phyloP scores from a whole-genome alignment of 1,284 basidiomycete genomes.

The Termitomyces sp. region DNA sequence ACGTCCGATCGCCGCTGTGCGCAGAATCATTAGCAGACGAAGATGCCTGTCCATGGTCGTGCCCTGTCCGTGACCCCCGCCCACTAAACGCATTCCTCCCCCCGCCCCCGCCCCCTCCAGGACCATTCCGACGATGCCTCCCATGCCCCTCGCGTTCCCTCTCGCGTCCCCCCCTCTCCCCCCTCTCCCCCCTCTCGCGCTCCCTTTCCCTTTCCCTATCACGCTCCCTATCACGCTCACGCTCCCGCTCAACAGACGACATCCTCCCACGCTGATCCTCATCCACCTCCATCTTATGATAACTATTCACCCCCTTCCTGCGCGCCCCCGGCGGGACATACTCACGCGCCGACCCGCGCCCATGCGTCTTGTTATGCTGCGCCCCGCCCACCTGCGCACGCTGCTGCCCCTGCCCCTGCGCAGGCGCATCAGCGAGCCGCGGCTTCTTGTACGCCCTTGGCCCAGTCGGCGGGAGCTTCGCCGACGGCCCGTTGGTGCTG shows the following conservation, averaged over 20 bases:
- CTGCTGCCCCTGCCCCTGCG: constrained; percentile 9
- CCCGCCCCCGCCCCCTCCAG: constrained; percentile 26
- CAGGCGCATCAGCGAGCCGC: constrained; percentile 52
- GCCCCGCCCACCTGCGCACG: constrained; percentile 31
- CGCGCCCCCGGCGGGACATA: constrained; percentile 15
- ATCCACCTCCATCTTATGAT: constrained; percentile 55
- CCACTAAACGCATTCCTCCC: constrained; percentile 12
- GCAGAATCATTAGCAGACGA: constrained; percentile 23
- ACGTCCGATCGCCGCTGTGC: constrained; percentile 61
- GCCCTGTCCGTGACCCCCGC: constrained; percentile 14
- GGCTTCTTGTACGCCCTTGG: constrained; percentile 75
- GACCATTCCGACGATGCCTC: constrained; percentile 31
- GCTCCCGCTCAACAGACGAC: constrained; percentile 31
- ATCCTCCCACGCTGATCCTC: constrained; percentile 40
- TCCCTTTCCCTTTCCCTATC: constrained; percentile 30
- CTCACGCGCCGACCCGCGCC: constrained; percentile 20
- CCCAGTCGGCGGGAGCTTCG: constrained; percentile 65
- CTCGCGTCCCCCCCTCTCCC: constrained; percentile 31
- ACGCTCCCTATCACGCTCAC: constrained; percentile 33
- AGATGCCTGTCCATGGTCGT: constrained; percentile 18
- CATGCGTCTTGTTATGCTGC: constrained; percentile 19
- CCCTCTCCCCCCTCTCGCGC: constrained; percentile 36
- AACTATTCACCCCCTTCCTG: constrained; percentile 31
- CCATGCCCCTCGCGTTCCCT: constrained; percentile 26
- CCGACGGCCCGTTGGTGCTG: constrained; percentile 26